These are phyloP conservation scores for Xylaria sp. DNA, from an alignment of 2,329 filamentous ascomycete species.

Conservation along the genomic window DNA sequence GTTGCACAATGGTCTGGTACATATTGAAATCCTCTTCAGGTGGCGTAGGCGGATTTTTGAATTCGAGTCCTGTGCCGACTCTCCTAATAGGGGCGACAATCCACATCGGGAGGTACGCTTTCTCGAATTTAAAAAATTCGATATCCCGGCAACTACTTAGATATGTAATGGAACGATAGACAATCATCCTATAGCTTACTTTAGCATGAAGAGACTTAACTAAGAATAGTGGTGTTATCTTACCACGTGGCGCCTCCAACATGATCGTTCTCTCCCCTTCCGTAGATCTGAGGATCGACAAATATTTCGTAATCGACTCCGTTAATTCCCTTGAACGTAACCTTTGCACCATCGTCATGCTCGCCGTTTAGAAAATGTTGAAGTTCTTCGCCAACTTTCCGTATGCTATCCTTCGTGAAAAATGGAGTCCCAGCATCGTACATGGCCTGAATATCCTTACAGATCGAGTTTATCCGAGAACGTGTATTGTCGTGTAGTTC, in stretches of 20 bases:
- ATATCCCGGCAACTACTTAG: slow-evolving; percentile 30
- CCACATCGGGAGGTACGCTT: slow-evolving; percentile 39
- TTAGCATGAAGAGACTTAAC: slow-evolving; percentile 17
- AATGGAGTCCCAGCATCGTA: slow-evolving; percentile 37
- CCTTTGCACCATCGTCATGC: slow-evolving; percentile 25
- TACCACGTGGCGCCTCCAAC: slow-evolving; percentile 35
- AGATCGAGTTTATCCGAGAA: slow-evolving; percentile 25
- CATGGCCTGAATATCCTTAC: slow-evolving; percentile 32
- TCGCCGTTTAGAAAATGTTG: slow-evolving; percentile 29
- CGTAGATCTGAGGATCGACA: slow-evolving; percentile 20
- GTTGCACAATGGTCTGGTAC: slow-evolving; percentile 31
- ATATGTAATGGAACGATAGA: slow-evolving; percentile 30
- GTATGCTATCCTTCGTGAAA: slow-evolving; percentile 36
- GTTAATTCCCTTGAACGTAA: slow-evolving; percentile 32
- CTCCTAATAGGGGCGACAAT: slow-evolving; percentile 32
- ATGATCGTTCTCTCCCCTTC: slow-evolving; percentile 33
- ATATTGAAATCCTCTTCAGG: slow-evolving; percentile 31
- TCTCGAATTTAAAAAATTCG: slow-evolving; percentile 24
- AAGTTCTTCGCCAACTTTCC: slow-evolving; percentile 34
- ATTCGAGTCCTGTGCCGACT: slow-evolving; percentile 8
- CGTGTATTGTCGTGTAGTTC: slow-evolving; percentile 5
- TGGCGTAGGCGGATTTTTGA: slow-evolving; percentile 26
- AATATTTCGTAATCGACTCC: slow-evolving; percentile 35
- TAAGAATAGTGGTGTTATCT: slow-evolving; percentile 27
- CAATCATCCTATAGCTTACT: slow-evolving; percentile 31